Evolutionary conservation across 2,329 filamentous ascomycete species (phyloP).

Genomic region (Setomelanomma holmii): DNA sequence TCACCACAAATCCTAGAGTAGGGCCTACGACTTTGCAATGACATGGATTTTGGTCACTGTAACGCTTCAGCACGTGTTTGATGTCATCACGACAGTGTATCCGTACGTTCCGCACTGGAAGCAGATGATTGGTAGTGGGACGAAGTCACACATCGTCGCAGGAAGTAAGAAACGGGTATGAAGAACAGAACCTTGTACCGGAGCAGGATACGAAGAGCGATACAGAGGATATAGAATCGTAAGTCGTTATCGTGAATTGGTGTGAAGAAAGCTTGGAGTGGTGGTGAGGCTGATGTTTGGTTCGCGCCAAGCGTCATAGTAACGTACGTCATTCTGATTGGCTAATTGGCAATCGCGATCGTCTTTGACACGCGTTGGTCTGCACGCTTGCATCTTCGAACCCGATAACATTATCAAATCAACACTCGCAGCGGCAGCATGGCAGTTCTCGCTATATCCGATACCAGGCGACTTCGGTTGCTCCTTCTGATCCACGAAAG

Average conservation of each 20-base stretch:
- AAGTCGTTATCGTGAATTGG: too few relatives aligned
- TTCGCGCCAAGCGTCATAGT: neutral
- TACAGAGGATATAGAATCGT: too few relatives aligned
- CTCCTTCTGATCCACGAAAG: too few relatives aligned
- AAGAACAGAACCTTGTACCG: neutral
- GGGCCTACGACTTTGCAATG: slow-evolving; percentile 65
- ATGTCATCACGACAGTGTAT: neutral
- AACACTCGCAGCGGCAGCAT: too few relatives aligned
- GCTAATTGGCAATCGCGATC: neutral
- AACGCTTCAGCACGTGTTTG: slow-evolving; percentile 14
- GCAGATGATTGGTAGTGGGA: slow-evolving; percentile 60
- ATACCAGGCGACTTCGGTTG: too few relatives aligned
- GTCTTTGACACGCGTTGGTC: neutral
- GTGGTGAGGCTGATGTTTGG: neutral
- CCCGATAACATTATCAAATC: neutral
- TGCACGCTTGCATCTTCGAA: neutral
- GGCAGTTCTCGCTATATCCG: too few relatives aligned
- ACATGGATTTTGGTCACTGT: slow-evolving; percentile 64
- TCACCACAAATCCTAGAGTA: slow-evolving; percentile 59
- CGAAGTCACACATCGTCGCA: slow-evolving; percentile 36
- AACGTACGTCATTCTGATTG: neutral
- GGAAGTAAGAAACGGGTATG: neutral
- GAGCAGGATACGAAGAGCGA: too few relatives aligned
- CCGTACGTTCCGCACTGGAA: slow-evolving; percentile 60
- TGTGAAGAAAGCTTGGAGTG: neutral